Evolutionary conservation across 371 early-diverging fungal genomes (phyloP), one percentile per base, ranked within the genome.

Genomic region (Modicella reniformis): DNA sequence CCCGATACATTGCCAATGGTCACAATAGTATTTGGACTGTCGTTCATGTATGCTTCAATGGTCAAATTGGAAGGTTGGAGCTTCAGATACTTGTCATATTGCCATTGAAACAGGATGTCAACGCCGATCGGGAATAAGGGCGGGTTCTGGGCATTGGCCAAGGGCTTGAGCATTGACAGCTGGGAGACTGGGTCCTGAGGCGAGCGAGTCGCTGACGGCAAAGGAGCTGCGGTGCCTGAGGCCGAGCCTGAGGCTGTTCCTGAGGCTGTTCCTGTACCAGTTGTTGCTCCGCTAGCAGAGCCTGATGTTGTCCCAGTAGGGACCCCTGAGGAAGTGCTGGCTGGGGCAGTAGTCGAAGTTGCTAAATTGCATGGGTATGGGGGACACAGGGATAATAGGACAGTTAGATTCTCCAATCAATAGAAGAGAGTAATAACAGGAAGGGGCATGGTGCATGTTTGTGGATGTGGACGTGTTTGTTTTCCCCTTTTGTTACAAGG

Each of bases 21-120:
- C 0, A 72, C 19, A 17, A 77, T 65, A 23, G 3, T 62, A 12
- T 3, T 44, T 30, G 56, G 55, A 29, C 29, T 62, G 56, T 48
- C 54, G 21, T 58, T 6, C 33, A 17, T 13, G 21, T 23, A 69
- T 15, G 73, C 72, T n/a, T 77, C 70, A 40, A 77, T 65, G 15
- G 79, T 77, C 41, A 77, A 29, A 40, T 77, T 77, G 53, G 65
- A 30, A 0, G 69, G 69, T 3, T 48, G 56, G 3, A 69, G 26
- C 41, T 33, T 6, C 3, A 72, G 70, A 34, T 69, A 41, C 0
- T 64, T 26, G 66, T 65, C 64, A 65, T 56, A 62, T 4, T 47
- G 28, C 79, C 79, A 77, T 26, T 62, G 7, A 40, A 77, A 77
- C 3, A 19, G n/a, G n/a, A 77, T 62, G 32, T 77, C 66, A 10